Evolutionary conservation across 2,329 filamentous ascomycete genomes (phyloP).

Genomic region (Penicillium hesseltinei): DNA sequence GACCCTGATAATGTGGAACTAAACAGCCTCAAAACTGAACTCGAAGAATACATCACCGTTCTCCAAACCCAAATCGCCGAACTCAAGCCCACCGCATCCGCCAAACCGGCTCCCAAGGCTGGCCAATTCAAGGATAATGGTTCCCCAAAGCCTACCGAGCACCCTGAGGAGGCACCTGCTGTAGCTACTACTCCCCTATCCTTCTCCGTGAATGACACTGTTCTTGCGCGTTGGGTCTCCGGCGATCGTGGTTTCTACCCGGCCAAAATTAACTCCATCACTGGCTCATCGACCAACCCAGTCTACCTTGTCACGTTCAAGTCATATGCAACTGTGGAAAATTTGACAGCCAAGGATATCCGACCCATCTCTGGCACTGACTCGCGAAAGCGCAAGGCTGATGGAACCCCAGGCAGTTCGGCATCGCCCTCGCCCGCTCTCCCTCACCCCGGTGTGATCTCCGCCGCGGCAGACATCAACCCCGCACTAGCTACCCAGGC

Average conservation of each 20-base stretch:
- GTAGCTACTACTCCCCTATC: constrained; percentile 51
- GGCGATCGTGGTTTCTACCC: constrained; percentile 90
- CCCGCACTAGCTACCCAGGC: constrained; percentile 64
- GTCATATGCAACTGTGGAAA: constrained; percentile 78
- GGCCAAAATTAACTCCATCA: constrained; percentile 88
- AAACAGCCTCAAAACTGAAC: constrained; percentile 72
- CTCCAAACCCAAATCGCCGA: constrained; percentile 79
- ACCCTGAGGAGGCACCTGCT: constrained; percentile 51
- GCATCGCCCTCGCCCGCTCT: constrained; percentile 42
- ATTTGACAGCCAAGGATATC: constrained; percentile 76
- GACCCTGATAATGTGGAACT: constrained; percentile 79
- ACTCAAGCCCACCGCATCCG: constrained; percentile 61
- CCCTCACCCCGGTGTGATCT: constrained; percentile 58
- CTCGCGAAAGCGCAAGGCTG: constrained; percentile 79
- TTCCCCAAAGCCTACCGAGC: constrained; percentile 47
- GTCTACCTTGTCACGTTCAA: constrained; percentile 96
- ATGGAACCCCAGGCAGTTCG: constrained; percentile 62
- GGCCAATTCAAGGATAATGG: constrained; percentile 75
- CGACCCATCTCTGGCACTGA: constrained; percentile 68
- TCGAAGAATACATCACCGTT: constrained; percentile 76
- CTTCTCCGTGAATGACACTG: constrained; percentile 84
- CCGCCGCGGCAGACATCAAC: constrained; percentile 65
- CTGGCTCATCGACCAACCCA: constrained; percentile 83
- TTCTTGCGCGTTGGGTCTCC: constrained; percentile 85
- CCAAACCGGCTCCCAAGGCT: constrained; percentile 55